A percentile compares a stretch with the other conserved stretches of the same genome.
These are phyloP conservation scores for Cladophialophora exuberans DNA, from an alignment of 2,329 filamentous ascomycete species.

Conservation along the genomic window DNA sequence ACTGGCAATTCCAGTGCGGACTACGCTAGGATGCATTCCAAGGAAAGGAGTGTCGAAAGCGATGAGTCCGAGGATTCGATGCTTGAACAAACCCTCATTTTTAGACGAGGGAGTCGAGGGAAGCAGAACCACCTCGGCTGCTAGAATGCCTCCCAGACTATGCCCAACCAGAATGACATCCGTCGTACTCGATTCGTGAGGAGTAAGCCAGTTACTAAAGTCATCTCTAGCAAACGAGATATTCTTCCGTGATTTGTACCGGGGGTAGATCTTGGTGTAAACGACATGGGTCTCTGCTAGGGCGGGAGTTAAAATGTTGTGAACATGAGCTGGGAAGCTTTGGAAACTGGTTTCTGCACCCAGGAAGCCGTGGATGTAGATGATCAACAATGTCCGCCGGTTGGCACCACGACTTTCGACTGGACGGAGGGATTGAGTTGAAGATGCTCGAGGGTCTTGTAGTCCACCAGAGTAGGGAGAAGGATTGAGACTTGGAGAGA, in stretches of 20 bases:
- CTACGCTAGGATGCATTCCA: slow-evolving; percentile 84
- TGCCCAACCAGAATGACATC: slow-evolving; percentile 85
- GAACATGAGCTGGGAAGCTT: slow-evolving; percentile 85
- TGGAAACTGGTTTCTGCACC: slow-evolving; percentile 85
- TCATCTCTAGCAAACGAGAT: slow-evolving; percentile 72
- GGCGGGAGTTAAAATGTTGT: slow-evolving; percentile 69
- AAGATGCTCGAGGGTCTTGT: slow-evolving; percentile 35
- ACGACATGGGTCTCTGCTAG: slow-evolving; percentile 75
- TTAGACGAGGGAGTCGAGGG: slow-evolving; percentile 32
- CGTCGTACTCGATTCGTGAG: slow-evolving; percentile 72
- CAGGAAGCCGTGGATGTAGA: slow-evolving; percentile 91
- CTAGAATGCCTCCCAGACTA: slow-evolving; percentile 84
- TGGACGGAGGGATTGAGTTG: slow-evolving; percentile 37
- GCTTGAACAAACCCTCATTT: slow-evolving; percentile 58
- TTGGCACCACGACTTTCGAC: slow-evolving; percentile 35
- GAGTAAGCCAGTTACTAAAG: slow-evolving; percentile 78
- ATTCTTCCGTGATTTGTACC: slow-evolving; percentile 48
- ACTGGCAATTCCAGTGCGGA: slow-evolving; percentile 78
- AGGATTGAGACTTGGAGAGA: neutral
- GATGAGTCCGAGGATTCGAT: slow-evolving; percentile 78
- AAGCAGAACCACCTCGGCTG: slow-evolving; percentile 76
- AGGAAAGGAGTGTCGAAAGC: slow-evolving; percentile 86
- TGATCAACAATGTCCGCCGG: slow-evolving; percentile 65
- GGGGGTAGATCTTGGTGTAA: slow-evolving; percentile 70
- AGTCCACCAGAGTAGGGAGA: slow-evolving; percentile 30